Conservation (phyloP, 176 grass and related monocot species). For the Hordeum marinum region DNA sequence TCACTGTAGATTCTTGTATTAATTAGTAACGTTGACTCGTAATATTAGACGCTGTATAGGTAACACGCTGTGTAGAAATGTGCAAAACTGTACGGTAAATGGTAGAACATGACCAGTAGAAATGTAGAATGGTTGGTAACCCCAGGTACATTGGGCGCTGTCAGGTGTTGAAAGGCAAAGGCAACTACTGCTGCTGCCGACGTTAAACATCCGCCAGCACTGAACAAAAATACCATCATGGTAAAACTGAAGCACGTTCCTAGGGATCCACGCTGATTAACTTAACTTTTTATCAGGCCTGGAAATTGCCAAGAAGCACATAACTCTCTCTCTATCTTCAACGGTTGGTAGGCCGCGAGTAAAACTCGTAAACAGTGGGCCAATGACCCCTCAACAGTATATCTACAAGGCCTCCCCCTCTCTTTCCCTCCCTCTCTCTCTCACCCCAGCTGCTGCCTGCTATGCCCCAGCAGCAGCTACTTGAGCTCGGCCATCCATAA, state of each 20-base stretch:
- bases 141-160: no score
- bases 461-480: slow-evolving; percentile 29
- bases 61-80: background rate
- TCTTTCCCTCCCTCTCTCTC: background rate
- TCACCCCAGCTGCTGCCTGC: background rate
- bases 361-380: slow-evolving; percentile 36
- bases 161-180: background rate
- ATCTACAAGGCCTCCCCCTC: background rate
- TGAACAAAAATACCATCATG: slow-evolving; percentile 40
- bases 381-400: slow-evolving; percentile 36
- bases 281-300: background rate
- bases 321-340: slow-evolving; percentile 23
- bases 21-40: background rate
- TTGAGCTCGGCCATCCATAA: slow-evolving; percentile 47
- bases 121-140: no score
- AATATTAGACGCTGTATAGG: no score
- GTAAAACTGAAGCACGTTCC: slow-evolving; percentile 28
- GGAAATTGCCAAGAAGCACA: background rate
- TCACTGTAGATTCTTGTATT: background rate
- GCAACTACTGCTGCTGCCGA: background rate
- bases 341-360: slow-evolving; percentile 44
- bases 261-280: slow-evolving; percentile 25
- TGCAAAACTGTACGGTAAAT: background rate
- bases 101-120: background rate
- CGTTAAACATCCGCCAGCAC: slow-evolving; percentile 6